These are phyloP conservation scores for Debaryomyces singareniensis DNA, from an alignment of 1,139 yeast species.

Conservation along the genomic window DNA sequence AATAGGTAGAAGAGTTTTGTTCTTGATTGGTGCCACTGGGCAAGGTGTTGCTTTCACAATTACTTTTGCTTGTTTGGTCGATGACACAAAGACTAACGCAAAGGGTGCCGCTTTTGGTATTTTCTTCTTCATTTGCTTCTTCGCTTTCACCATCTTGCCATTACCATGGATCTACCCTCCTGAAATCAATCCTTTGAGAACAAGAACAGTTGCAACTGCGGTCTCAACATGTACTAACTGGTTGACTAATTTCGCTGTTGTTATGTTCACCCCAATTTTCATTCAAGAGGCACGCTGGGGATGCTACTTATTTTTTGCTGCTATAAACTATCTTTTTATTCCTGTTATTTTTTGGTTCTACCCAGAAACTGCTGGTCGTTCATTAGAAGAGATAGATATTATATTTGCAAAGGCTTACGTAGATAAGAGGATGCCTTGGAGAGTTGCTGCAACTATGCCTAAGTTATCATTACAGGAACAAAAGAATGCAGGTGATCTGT, in stretches of 20 bases:
- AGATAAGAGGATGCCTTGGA: constrained; percentile 42
- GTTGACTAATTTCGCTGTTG: constrained; percentile 42
- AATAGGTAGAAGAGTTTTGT: constrained; percentile 59
- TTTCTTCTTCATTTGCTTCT: constrained; percentile 47
- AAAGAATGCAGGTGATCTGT: constrained; percentile 40
- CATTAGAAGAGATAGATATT: constrained; percentile 43
- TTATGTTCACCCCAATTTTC: constrained; percentile 43
- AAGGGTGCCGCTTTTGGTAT: constrained; percentile 50
- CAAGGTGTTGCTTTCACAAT: constrained; percentile 36
- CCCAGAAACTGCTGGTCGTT: constrained; percentile 45
- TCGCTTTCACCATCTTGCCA: constrained; percentile 52
- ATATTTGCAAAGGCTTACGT: constrained; percentile 41
- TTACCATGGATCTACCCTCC: constrained; percentile 59
- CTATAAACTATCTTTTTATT: constrained; percentile 30
- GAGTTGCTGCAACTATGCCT: constrained; percentile 48
- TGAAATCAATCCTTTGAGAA: constrained; percentile 56
- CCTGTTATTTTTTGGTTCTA: constrained; percentile 41
- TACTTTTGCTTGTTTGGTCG: constrained; percentile 37
- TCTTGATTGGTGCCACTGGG: constrained; percentile 45
- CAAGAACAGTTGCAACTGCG: constrained; percentile 53
- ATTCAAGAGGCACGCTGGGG: constrained; percentile 35
- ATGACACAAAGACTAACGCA: constrained; percentile 25
- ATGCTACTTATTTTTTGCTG: constrained; percentile 39
- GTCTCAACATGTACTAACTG: constrained; percentile 44
- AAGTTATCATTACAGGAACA: constrained; percentile 38